Base-by-base conservation (phyloP, 495 filamentous ascomycete species). In the Sphaerosporella brunnea region DNA sequence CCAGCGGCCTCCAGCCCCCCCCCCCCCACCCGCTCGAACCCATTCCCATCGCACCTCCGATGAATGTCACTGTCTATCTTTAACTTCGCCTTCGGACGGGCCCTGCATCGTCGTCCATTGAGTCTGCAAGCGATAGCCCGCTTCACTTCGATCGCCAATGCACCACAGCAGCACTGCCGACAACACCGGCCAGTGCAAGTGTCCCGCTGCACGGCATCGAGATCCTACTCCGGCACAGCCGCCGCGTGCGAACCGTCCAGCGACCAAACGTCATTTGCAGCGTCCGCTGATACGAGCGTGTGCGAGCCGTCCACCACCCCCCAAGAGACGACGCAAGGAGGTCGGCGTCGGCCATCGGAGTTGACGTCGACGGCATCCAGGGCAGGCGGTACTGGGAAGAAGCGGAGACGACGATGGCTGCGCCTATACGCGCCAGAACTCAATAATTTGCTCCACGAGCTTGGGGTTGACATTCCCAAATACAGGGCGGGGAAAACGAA, bases 1-100 rank as follows among this genome's bases (percentile, higher is more conserved):
- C 8, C 7, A 32, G 7, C 28, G 28, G 13, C 16, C 16, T 15
- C 35, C 35, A 37, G 7, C 35, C 35, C 7, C 4, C 18, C 35
- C 8, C 35, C 35, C 4, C 18, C 18, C 35, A 37, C 35, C 35
- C 18, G 26, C 40, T n/a, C 40, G 13, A 15, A 18, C 20, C 40
- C 3, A 19, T 8, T 11, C 24, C 23, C 40, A 23, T 23, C 13
- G 24, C 40, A 23, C 13, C 40, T 43, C n/a, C 40, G 40, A 60
- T 60, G 57, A 59, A 60, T 60, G 57, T 55, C 56, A 50, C 52
- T 49, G 40, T 35, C 55, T 45, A 50, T 53, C 44, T 53, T 59
- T 51, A 46, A 51, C 47, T 53, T 53, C 15, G 42, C 57, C 19
- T 39, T 60, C 19, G 23, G 50, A 50, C 34, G 49, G 25, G 49